Evolutionary conservation across 2,329 filamentous ascomycete species (phyloP), one percentile per base, ranked within the genome.

Genomic region (Westerdykella ornata): DNA sequence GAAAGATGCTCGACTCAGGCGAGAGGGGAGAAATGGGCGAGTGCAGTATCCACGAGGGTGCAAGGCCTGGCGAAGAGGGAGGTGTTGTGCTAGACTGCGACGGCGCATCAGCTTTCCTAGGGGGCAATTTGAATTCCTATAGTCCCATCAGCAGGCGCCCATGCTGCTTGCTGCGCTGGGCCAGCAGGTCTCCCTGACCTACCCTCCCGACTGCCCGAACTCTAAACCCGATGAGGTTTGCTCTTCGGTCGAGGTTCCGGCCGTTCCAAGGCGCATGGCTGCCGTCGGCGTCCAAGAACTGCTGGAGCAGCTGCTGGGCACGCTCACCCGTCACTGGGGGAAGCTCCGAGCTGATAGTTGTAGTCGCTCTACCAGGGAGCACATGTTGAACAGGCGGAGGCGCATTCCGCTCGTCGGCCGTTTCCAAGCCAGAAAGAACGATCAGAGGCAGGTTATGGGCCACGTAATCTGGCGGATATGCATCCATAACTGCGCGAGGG

Each of bases 11-110:
- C 6, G 90, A 95, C 6, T 76, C 77, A 3, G 89, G 88, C 30
- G 85, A 92, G 20, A 97, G 74, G 1, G 90, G 92, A 2, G 92
- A 97, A 51, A 95, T 81, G 1, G 89, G 87, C 11, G 92, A 97
- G 65, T 97, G 90, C 4, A 95, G 70, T n/a, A 81, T 71, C 44
- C 67, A 69, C 36, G 59, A 60, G 54, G 74, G 67, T 41, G 74
- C 68, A 45, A 68, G 70, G 28, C 77, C 76, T 53, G 74, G 75
- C 47, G 79, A 63, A 18, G 54, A 47, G 11, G 81, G 44, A 76
- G 75, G 59, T 37, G 71, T 71, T 38, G 71, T 60, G 33, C 70
- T 69, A 37, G 73, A 74, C 34, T 68, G 65, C n/a, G 72, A 67
- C 28, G 78, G 74, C 35, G 77, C 76, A 43, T 76, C 72, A 48